Base-by-base conservation (phyloP, 352 stramenopile species). In the Phytophthora colocasiae region DNA sequence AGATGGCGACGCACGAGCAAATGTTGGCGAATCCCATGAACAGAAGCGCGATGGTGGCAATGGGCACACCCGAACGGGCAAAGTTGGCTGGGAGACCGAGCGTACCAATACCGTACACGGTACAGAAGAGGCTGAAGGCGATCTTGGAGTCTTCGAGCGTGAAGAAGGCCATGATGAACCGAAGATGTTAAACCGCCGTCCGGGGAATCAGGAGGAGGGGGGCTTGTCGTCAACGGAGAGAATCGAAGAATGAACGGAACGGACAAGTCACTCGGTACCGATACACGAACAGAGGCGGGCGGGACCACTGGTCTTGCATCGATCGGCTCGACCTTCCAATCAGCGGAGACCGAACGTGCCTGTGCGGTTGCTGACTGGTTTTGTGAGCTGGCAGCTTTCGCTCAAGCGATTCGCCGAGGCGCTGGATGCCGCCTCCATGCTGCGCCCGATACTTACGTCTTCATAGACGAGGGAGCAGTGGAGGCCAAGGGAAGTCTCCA, bases 21-120 rank as follows among this genome's bases (percentile, higher is more conserved):
- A 89, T 73, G 66, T 90, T 90, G 53, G 75, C 77, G 38, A 85
- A 77, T 0, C 75, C 80, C 81, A 90, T 90, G 62, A 89, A 72
- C 40, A 87, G 41, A 32, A 87, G 44, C 19, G 81, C 81, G 39
- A 83, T 67, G 9, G 68, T 78, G 27, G 80, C 80, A 32, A 81
- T 74, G 10, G 69, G 60, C 1, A 66, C 70, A 0, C 81, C 81
- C 3, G 81, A 83, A 31, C 81, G 81, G 14, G 81, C 73, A 62
- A 86, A 91, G 63, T 89, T 91, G 52, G 75, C 79, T 11, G 82
- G 80, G 15, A 91, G 67, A 24, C 80, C 78, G 5, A 91, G 73
- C 39, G 82, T 89, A 31, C 82, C 82, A 45, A 91, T 87, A 49
- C 81, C 81, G 34, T 86, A 90, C 29, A 90, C 78, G 40, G 72